phyloP scores from a whole-genome alignment of 208 protist genomes.

The Leishmania guyanensis region DNA sequence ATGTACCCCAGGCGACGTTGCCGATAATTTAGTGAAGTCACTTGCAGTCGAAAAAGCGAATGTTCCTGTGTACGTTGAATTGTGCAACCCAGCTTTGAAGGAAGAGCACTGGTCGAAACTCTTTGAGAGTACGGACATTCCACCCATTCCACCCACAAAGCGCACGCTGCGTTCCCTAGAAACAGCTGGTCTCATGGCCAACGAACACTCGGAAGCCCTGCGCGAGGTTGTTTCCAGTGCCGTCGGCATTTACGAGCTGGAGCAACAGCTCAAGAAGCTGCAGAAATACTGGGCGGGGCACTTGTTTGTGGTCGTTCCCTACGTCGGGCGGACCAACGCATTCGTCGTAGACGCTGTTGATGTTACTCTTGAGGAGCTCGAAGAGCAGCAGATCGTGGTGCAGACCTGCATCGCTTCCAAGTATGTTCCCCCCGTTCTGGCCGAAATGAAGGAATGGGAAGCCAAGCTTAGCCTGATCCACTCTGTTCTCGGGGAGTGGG shows the following conservation, averaged over 20 bases:
- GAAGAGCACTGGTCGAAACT: slow-evolving; percentile 78
- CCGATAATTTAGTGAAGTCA: slow-evolving; percentile 66
- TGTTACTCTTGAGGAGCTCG: slow-evolving; percentile 85
- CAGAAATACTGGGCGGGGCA: slow-evolving; percentile 72
- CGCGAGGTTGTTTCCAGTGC: slow-evolving; percentile 86
- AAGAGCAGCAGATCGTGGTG: slow-evolving; percentile 89
- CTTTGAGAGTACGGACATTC: slow-evolving; percentile 59
- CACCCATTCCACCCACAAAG: slow-evolving; percentile 33
- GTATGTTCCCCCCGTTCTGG: slow-evolving; percentile 65
- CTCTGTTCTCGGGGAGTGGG: slow-evolving; percentile 93
- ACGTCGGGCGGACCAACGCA: slow-evolving; percentile 73
- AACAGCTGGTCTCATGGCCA: slow-evolving; percentile 39
- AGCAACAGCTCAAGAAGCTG: slow-evolving; percentile 86
- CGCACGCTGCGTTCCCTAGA: slow-evolving; percentile 60
- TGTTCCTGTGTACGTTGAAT: slow-evolving; percentile 63
- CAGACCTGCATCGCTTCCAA: slow-evolving; percentile 88
- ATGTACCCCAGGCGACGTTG: slow-evolving; percentile 60
- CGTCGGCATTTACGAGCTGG: slow-evolving; percentile 87
- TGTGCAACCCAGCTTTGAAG: slow-evolving; percentile 92
- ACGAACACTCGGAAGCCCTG: slow-evolving; percentile 56
- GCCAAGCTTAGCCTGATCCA: slow-evolving; percentile 73
- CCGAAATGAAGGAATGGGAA: slow-evolving; percentile 82
- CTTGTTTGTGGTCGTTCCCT: slow-evolving; percentile 64
- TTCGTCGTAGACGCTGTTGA: slow-evolving; percentile 87
- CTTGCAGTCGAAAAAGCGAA: slow-evolving; percentile 77